A percentile compares a stretch with the other conserved stretches of the same genome.
Conservation (phyloP, 495 filamentous ascomycete genomes). For the Friedmanniomyces simplex region DNA sequence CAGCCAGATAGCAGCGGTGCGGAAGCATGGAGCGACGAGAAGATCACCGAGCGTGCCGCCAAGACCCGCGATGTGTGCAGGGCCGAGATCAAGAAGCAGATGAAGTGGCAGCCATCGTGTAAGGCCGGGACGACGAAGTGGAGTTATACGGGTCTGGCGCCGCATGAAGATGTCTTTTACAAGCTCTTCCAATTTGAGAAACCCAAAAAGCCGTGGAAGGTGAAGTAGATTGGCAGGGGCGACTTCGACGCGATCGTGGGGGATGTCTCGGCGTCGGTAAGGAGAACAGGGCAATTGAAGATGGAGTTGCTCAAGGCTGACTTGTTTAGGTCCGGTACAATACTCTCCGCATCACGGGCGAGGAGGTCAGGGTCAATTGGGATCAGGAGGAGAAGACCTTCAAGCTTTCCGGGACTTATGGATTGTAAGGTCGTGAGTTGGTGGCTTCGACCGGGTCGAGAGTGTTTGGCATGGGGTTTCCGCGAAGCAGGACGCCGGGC, state of each 20-base stretch:
- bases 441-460: not conserved
- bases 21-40: not conserved
- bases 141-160: not conserved
- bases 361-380: not conserved
- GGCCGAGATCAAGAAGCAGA: not conserved
- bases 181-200: not conserved
- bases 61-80: not conserved
- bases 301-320: not conserved
- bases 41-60: not conserved
- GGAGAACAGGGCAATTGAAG: not conserved
- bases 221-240: not conserved
- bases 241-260: not conserved
- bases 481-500: no score
- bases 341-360: not conserved
- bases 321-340: not conserved
- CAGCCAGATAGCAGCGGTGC: not conserved
- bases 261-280: not conserved
- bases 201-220: not conserved
- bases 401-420: not conserved
- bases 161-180: not conserved
- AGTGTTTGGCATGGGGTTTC: no score
- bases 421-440: not conserved
- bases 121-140: not conserved
- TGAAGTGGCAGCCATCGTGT: not conserved
- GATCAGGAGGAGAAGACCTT: conserved; percentile 3